These are phyloP conservation scores for Cutaneotrichosporon sp. DNA, from an alignment of 1,284 basidiomycete species.

Conservation along the genomic window DNA sequence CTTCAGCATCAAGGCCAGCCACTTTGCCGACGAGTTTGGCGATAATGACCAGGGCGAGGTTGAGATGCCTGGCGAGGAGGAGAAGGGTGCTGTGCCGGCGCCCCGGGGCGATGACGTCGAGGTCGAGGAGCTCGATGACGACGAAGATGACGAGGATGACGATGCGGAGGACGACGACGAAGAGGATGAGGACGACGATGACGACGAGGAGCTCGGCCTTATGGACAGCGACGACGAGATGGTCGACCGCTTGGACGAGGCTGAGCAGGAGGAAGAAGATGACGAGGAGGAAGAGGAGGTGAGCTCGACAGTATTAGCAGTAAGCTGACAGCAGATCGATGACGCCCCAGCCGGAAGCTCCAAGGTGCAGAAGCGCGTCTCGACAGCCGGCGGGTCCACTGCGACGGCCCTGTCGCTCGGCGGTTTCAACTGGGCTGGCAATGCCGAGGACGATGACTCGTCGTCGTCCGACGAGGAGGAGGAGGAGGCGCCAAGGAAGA, in stretches of 20 bases:
- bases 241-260: constrained; percentile 18
- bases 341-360: constrained; percentile 13
- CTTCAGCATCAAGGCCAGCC: constrained; percentile 83
- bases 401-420: constrained; percentile 47
- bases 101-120: constrained; percentile 7
- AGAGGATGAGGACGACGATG: constrained; percentile 23
- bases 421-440: constrained; percentile 54
- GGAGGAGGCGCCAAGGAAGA: constrained; percentile 31
- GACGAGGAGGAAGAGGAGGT: constrained; percentile 25
- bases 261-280: constrained; percentile 25
- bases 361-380: constrained; percentile 25
- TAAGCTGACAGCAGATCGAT: constrained; percentile 16
- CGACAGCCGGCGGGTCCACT: constrained; percentile 24
- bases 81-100: constrained; percentile 24
- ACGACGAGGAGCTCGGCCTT: constrained; percentile 4
- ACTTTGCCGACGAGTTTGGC: constrained; percentile 55
- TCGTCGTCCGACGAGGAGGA: constrained; percentile 51
- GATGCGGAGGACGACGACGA: constrained; percentile 51
- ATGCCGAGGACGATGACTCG: constrained; percentile 36
- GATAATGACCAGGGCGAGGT: constrained; percentile 33
- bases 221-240: constrained; percentile 19
- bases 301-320: not conserved
- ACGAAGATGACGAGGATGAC: constrained; percentile 34
- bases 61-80: constrained; percentile 52
- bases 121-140: constrained; percentile 36